These are phyloP conservation scores for Desmodesmus armatus DNA, from an alignment of 139 green algal genomes.

Conservation along the genomic window DNA sequence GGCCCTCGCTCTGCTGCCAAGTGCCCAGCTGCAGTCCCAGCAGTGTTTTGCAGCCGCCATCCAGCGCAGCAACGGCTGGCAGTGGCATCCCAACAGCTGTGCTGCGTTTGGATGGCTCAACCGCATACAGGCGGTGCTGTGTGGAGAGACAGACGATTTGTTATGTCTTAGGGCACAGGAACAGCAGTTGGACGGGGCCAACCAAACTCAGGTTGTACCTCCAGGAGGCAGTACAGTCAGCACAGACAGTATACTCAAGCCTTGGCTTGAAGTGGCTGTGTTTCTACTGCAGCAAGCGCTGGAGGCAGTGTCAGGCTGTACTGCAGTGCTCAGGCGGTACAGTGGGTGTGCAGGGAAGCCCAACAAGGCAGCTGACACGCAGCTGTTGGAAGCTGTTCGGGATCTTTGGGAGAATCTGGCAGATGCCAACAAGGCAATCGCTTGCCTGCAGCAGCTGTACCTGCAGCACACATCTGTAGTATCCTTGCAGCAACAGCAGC, in stretches of 20 bases:
- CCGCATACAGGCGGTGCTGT: constrained; percentile 17
- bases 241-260: background rate
- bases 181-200: background rate
- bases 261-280: background rate
- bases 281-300: constrained; percentile 22
- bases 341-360: constrained; percentile 13
- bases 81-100: constrained; percentile 32
- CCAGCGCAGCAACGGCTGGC: constrained; percentile 9
- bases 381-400: constrained; percentile 34
- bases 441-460: constrained; percentile 1
- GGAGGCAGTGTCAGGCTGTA: background rate
- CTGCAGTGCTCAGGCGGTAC: constrained; percentile 6
- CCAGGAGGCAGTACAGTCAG: background rate
- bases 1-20: background rate
- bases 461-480: no score
- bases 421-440: constrained; percentile 8
- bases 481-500: background rate
- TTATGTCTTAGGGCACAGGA: background rate
- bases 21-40: constrained; percentile 5
- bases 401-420: constrained; percentile 32
- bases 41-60: background rate
- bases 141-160: constrained; percentile 10
- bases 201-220: background rate
- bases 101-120: constrained; percentile 37
- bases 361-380: constrained; percentile 15